Conservation (phyloP, 306 rosid species). For the Citrullus amarus region DNA sequence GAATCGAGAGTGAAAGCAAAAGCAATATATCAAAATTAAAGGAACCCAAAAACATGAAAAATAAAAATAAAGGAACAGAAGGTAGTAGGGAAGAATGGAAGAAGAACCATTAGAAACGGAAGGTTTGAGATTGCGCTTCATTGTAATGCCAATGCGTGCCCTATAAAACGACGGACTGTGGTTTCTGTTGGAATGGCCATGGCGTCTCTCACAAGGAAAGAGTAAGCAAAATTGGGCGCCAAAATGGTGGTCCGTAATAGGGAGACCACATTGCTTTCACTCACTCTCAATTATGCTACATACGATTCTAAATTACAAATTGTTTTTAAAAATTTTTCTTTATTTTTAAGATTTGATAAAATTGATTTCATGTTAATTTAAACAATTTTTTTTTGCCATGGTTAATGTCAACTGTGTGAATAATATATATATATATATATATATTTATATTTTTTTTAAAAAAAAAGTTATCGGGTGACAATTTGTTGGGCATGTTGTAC, state of each 20-base stretch:
- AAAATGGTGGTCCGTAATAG: background rate
- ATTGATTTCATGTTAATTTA: too few relatives aligned
- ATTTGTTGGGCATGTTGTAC: too few relatives aligned
- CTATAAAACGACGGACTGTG: background rate
- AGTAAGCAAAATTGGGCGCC: background rate
- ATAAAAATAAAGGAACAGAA: background rate
- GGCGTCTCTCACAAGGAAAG: background rate
- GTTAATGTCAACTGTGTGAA: too few relatives aligned
- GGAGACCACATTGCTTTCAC: too few relatives aligned
- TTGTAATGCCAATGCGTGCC: background rate
- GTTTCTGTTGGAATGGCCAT: background rate
- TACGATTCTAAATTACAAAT: too few relatives aligned
- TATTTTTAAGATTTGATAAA: too few relatives aligned
- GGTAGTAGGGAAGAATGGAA: background rate
- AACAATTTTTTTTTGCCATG: too few relatives aligned
- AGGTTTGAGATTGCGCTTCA: background rate
- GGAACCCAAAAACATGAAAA: background rate
- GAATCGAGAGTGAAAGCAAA: background rate
- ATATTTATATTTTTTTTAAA: too few relatives aligned
- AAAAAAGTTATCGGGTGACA: too few relatives aligned
- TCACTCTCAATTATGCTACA: too few relatives aligned
- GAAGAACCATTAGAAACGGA: background rate
- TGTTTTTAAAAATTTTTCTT: too few relatives aligned
- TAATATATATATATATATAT: too few relatives aligned
- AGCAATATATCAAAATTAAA: background rate